These are phyloP conservation scores for Rhodotorula paludigena DNA, from an alignment of 768 basidiomycete genomes.

Conservation along the genomic window DNA sequence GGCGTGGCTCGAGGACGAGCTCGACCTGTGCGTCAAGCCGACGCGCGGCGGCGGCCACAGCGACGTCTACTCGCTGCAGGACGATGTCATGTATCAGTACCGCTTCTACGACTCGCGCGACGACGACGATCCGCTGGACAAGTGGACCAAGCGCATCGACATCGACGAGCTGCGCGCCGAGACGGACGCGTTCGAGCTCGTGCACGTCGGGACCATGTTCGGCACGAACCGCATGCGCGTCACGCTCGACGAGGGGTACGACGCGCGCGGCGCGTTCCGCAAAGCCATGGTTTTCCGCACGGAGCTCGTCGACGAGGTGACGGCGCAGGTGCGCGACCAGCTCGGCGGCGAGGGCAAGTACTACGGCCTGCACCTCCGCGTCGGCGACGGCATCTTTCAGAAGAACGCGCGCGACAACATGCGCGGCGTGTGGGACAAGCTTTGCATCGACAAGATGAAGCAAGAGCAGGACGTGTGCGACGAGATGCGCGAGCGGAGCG, in stretches of 20 bases:
- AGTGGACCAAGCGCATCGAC: slow-evolving; percentile 43
- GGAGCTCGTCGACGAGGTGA: slow-evolving; percentile 51
- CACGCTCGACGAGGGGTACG: slow-evolving; percentile 49
- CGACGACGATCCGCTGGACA: slow-evolving; percentile 39
- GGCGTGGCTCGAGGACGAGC: slow-evolving; percentile 52
- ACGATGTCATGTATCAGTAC: slow-evolving; percentile 60
- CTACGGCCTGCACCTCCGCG: slow-evolving; percentile 62
- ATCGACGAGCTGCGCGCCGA: slow-evolving; percentile 50
- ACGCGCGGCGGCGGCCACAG: slow-evolving; percentile 24
- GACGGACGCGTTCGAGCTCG: slow-evolving; percentile 52
- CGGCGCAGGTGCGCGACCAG: slow-evolving; percentile 51
- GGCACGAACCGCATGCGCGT: slow-evolving; percentile 66
- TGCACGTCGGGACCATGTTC: slow-evolving; percentile 71
- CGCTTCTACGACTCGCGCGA: slow-evolving; percentile 56
- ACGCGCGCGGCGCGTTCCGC: slow-evolving; percentile 54
- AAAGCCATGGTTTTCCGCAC: slow-evolving; percentile 59
- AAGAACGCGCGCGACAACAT: slow-evolving; percentile 51
- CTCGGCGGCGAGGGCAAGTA: slow-evolving; percentile 53
- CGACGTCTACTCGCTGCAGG: slow-evolving; percentile 56
- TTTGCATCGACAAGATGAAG: slow-evolving; percentile 55
- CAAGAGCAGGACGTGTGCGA: slow-evolving; percentile 49
- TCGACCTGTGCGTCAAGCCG: slow-evolving; percentile 40
- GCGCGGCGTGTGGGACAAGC: slow-evolving; percentile 57
- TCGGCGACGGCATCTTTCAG: slow-evolving; percentile 65
- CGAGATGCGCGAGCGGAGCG: slow-evolving; percentile 5